phyloP scores from a whole-genome alignment of 768 basidiomycete species.

The Suillus alpinus region DNA sequence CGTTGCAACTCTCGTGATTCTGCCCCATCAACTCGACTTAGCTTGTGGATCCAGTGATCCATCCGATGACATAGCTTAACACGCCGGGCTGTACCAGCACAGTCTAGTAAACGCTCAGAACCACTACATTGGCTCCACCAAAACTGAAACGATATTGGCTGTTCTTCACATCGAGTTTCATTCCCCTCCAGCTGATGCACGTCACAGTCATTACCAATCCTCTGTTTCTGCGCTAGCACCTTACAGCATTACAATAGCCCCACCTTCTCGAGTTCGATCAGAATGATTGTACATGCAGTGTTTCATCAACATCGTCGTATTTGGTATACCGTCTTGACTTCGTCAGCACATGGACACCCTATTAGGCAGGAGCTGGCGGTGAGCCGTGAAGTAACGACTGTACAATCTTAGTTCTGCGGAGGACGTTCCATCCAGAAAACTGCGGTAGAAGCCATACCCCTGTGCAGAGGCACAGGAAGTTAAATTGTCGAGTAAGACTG shows the following conservation, averaged over 20 bases:
- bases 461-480: too few relatives aligned
- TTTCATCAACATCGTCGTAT: too few relatives aligned
- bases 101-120: slow-evolving; percentile 40
- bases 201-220: slow-evolving; percentile 48
- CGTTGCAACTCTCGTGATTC: slow-evolving; percentile 4
- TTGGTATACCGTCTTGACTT: slow-evolving; percentile 29
- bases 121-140: slow-evolving; percentile 51
- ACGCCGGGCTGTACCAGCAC: slow-evolving; percentile 48
- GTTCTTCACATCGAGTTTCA: background rate
- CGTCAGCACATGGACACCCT: slow-evolving; percentile 4
- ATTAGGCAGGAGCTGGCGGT: too few relatives aligned
- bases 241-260: slow-evolving; percentile 43
- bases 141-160: slow-evolving; percentile 47
- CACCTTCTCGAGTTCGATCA: slow-evolving; percentile 25
- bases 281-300: too few relatives aligned
- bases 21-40: slow-evolving; percentile 12
- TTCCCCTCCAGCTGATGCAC: background rate
- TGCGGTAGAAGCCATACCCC: too few relatives aligned
- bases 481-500: too few relatives aligned
- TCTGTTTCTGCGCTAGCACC: slow-evolving; percentile 43
- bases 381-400: too few relatives aligned
- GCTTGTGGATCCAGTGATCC: slow-evolving; percentile 20
- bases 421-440: too few relatives aligned
- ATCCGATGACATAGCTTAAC: slow-evolving; percentile 34
- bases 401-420: too few relatives aligned